Evolutionary conservation across 1,139 yeast genomes (phyloP).

Genomic region (Geotrichum restrictum): DNA sequence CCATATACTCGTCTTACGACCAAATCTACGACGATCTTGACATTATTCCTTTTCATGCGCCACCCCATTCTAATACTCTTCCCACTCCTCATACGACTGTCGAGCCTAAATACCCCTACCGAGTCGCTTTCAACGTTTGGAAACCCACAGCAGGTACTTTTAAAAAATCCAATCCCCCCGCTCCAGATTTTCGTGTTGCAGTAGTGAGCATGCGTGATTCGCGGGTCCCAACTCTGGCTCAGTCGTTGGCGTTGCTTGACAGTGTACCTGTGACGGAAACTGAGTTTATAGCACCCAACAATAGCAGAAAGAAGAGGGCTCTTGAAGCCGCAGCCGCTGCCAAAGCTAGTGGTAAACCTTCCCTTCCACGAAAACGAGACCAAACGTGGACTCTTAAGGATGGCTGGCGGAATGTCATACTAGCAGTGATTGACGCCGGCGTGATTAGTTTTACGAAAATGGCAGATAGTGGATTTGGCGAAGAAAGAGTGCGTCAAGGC

Average conservation of each 20-base stretch:
- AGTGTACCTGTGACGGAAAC: constrained; percentile 30
- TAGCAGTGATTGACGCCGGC: constrained; percentile 72
- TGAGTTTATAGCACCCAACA: constrained; percentile 24
- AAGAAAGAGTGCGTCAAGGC: constrained; percentile 9
- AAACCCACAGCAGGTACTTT: constrained; percentile 66
- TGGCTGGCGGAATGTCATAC: constrained; percentile 52
- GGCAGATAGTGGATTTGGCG: constrained; percentile 54
- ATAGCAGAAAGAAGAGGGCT: constrained; percentile 17
- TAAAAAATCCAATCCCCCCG: constrained; percentile 63
- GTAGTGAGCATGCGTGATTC: constrained; percentile 52
- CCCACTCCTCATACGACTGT: not conserved
- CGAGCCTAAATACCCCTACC: constrained; percentile 25
- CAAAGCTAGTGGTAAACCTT: constrained; percentile 27
- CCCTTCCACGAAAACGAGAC: constrained; percentile 22
- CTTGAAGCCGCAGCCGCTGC: constrained; percentile 25
- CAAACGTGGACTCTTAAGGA: constrained; percentile 39
- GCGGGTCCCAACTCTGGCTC: constrained; percentile 51
- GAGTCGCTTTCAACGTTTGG: constrained; percentile 66
- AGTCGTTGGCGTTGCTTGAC: constrained; percentile 37
- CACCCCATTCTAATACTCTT: constrained; percentile 22
- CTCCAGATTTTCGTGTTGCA: constrained; percentile 71
- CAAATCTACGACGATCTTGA: constrained; percentile 27
- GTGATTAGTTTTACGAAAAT: constrained; percentile 62
- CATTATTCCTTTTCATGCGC: constrained; percentile 26
- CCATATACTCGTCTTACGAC: constrained; percentile 23